Evolutionary conservation across 139 green algal genomes (phyloP).

Genomic region (Diplosphaera chodatii): DNA sequence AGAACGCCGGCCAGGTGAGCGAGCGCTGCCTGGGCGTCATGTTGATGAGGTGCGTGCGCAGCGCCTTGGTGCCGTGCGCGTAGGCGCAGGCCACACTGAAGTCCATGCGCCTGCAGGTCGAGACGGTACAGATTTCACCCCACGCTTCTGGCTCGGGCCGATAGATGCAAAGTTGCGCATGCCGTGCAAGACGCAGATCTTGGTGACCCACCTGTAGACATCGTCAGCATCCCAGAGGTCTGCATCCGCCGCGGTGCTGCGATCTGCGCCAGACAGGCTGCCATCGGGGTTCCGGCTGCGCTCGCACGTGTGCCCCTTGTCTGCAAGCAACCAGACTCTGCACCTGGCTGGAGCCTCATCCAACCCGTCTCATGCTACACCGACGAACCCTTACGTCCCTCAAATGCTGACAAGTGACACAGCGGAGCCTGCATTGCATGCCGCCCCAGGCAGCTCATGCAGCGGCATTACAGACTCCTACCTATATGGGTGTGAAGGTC

Average conservation of each 20-base stretch:
- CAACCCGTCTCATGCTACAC: no score
- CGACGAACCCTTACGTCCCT: no score
- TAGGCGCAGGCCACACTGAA: constrained; percentile 64
- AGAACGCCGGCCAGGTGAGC: constrained; percentile 53
- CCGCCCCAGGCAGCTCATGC: no score
- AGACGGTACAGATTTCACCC: not conserved
- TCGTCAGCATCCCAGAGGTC: constrained; percentile 57
- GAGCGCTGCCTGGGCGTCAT: constrained; percentile 37
- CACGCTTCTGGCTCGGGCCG: no score
- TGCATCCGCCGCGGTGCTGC: constrained; percentile 46
- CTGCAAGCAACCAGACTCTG: constrained; percentile 16
- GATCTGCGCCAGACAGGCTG: constrained; percentile 53
- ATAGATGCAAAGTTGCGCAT: no score
- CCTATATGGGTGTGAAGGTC: constrained; percentile 74
- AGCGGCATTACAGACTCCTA: constrained; percentile 1
- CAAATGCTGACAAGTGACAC: no score
- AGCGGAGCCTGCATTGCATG: constrained; percentile 5
- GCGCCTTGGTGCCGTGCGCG: constrained; percentile 58
- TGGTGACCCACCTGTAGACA: constrained; percentile 41
- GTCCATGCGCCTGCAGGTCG: constrained; percentile 51
- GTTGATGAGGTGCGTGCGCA: constrained; percentile 68
- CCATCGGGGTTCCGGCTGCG: constrained; percentile 55
- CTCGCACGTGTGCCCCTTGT: constrained; percentile 70
- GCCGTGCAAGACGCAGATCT: no score
- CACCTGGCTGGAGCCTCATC: no score